Evolutionary conservation across 2,329 filamentous ascomycete species (phyloP).

Genomic region (Verticillium zaregamsianum): DNA sequence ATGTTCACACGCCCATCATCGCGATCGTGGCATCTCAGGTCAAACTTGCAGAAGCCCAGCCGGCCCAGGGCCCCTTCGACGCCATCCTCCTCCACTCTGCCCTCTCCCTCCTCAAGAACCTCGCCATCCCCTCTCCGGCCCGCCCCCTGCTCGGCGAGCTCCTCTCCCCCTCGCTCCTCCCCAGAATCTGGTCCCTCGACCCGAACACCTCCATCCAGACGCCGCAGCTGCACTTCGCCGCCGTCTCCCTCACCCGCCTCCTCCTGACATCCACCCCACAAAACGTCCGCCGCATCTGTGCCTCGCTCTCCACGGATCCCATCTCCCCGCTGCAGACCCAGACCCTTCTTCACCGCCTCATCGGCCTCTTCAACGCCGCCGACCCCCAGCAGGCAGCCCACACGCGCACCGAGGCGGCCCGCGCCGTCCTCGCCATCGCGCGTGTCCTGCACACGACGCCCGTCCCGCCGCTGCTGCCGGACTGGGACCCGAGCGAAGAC

Average conservation of each 20-base stretch:
- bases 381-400: slow-evolving; percentile 35
- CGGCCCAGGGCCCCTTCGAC: slow-evolving; percentile 21
- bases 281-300: slow-evolving; percentile 49
- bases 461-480: slow-evolving; percentile 23
- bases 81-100: slow-evolving; percentile 52
- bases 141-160: slow-evolving; percentile 44
- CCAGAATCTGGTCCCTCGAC: slow-evolving; percentile 50
- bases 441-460: slow-evolving; percentile 47
- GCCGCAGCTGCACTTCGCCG: slow-evolving; percentile 53
- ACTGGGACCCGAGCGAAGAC: slow-evolving; percentile 24
- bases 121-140: slow-evolving; percentile 54
- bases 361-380: slow-evolving; percentile 30
- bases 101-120: slow-evolving; percentile 60
- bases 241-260: slow-evolving; percentile 53
- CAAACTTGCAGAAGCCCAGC: slow-evolving; percentile 16
- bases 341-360: slow-evolving; percentile 31
- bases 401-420: slow-evolving; percentile 56
- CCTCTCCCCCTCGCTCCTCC: slow-evolving; percentile 40
- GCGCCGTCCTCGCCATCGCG: slow-evolving; percentile 48
- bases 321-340: neutral
- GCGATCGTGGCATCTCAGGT: slow-evolving; percentile 20
- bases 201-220: slow-evolving; percentile 35
- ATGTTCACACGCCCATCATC: slow-evolving; percentile 40
- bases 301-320: slow-evolving; percentile 29
- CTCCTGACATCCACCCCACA: slow-evolving; percentile 47